A percentile compares a stretch with the other conserved stretches of the same genome.
Evolutionary conservation across 2,329 filamentous ascomycete genomes (phyloP).

Genomic region (Fusarium agapanthi): DNA sequence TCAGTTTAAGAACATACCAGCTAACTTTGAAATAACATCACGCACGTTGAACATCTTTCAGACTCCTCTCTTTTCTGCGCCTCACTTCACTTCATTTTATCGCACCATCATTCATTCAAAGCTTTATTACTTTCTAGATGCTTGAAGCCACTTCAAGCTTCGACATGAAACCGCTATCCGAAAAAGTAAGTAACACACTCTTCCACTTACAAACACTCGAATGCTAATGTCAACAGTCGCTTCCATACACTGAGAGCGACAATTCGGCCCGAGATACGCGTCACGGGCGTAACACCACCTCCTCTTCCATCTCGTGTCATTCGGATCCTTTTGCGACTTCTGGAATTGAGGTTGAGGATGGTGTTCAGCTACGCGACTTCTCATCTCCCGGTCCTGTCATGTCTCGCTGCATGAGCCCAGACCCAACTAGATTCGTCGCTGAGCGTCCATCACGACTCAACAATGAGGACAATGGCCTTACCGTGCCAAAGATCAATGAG

Average conservation of each 20-base stretch:
- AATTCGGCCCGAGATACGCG: constrained; percentile 34
- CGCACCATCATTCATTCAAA: background rate
- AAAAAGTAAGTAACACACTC: constrained; percentile 11
- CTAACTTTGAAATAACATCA: background rate
- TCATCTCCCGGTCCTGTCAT: constrained; percentile 9
- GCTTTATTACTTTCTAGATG: background rate
- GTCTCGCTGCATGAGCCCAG: constrained; percentile 4
- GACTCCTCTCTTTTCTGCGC: background rate
- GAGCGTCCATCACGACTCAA: constrained; percentile 18
- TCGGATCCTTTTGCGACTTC: constrained; percentile 22
- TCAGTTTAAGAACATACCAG: background rate
- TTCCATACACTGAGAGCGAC: constrained; percentile 28
- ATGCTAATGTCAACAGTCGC: constrained; percentile 24
- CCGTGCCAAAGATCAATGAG: background rate
- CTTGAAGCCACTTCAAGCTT: background rate
- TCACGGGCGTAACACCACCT: constrained; percentile 25
- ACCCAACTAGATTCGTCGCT: constrained; percentile 23
- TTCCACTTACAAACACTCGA: background rate
- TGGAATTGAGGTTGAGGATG: constrained; percentile 1
- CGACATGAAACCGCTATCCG: constrained; percentile 23
- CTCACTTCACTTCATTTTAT: background rate
- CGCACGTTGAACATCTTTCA: background rate
- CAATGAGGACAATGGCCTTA: background rate
- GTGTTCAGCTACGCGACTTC: constrained; percentile 15
- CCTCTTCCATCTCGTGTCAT: constrained; percentile 20